Evolutionary conservation across 306 rosid species (phyloP).

Genomic region (Quercus ilex): DNA sequence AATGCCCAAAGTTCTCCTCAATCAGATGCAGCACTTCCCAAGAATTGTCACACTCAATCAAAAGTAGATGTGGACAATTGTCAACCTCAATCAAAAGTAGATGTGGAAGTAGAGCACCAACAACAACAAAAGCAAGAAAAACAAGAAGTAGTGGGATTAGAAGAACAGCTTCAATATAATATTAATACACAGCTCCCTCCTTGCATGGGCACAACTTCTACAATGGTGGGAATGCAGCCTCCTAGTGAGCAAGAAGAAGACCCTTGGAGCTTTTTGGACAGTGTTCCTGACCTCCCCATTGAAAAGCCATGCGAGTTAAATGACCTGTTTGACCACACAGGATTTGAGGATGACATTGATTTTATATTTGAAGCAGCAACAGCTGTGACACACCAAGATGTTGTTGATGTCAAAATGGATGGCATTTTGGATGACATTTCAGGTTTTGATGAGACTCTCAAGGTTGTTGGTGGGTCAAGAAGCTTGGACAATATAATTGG

Average conservation of each 20-base stretch:
- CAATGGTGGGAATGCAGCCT: slow-evolving; percentile 37
- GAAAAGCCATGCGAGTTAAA: slow-evolving; percentile 29
- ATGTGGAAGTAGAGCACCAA: slow-evolving; percentile 18
- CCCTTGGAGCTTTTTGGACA: slow-evolving; percentile 59
- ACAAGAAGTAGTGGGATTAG: slow-evolving; percentile 2
- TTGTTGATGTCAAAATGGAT: slow-evolving; percentile 23
- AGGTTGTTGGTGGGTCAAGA: slow-evolving; percentile 16
- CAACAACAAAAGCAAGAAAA: background rate
- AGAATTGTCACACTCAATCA: slow-evolving; percentile 18
- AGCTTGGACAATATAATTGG: slow-evolving; percentile 5
- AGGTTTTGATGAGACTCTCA: slow-evolving; percentile 8
- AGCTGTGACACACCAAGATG: slow-evolving; percentile 14
- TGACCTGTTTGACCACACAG: slow-evolving; percentile 40
- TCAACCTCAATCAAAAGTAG: slow-evolving; percentile 22
- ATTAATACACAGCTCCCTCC: slow-evolving; percentile 8
- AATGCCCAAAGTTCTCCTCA: background rate
- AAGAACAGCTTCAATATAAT: slow-evolving; percentile 3
- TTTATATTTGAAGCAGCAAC: slow-evolving; percentile 37
- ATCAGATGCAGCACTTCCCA: slow-evolving; percentile 13
- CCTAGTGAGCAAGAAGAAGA: slow-evolving; percentile 28
- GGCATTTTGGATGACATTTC: slow-evolving; percentile 22
- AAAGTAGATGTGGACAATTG: slow-evolving; percentile 7
- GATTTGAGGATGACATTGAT: slow-evolving; percentile 65
- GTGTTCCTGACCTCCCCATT: slow-evolving; percentile 30
- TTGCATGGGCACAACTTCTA: slow-evolving; percentile 27